Evolutionary conservation across 768 basidiomycete species (phyloP).

Genomic region (Lactifluus subvellereus): DNA sequence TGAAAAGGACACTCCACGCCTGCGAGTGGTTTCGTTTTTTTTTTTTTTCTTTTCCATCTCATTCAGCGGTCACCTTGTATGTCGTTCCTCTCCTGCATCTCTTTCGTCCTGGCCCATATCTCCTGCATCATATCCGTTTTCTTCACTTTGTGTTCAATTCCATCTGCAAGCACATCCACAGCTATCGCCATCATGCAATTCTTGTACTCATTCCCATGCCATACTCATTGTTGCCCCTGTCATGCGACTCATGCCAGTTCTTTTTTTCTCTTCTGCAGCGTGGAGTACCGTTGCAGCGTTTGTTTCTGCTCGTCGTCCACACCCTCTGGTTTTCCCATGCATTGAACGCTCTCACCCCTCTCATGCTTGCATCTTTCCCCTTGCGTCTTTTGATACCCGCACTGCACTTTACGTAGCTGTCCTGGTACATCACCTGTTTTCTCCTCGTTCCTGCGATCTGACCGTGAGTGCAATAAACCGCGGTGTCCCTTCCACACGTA

Average conservation of each 20-base stretch:
- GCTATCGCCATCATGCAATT: constrained; percentile 27
- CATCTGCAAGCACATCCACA: constrained; percentile 22
- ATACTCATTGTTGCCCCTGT: constrained; percentile 25
- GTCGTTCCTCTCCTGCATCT: constrained; percentile 10
- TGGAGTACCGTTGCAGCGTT: constrained; percentile 3
- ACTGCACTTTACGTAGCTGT: constrained; percentile 24
- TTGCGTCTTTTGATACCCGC: constrained; percentile 14
- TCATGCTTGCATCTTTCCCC: constrained; percentile 13
- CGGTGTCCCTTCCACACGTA: constrained; percentile 18
- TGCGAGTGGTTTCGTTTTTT: constrained; percentile 1
- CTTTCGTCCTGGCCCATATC: constrained; percentile 9
- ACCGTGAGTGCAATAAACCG: constrained; percentile 19
- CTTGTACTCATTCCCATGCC: constrained; percentile 26
- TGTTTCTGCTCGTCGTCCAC: constrained; percentile 7
- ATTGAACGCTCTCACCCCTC: constrained; percentile 12
- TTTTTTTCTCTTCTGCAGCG: background rate
- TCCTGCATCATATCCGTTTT: constrained; percentile 18
- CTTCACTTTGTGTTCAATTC: constrained; percentile 13
- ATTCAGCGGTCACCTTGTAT: constrained; percentile 5
- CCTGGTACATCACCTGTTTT: constrained; percentile 17
- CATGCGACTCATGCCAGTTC: constrained; percentile 9
- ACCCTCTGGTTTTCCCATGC: constrained; percentile 1
- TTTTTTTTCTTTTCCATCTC: background rate
- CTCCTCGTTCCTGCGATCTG: constrained; percentile 5
- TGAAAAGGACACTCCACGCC: constrained; percentile 13